Percentiles rank a stretch among this genome's conserved stretches.
Evolutionary conservation across 2,329 filamentous ascomycete genomes (phyloP).

Genomic region (Aspergillus sergii): DNA sequence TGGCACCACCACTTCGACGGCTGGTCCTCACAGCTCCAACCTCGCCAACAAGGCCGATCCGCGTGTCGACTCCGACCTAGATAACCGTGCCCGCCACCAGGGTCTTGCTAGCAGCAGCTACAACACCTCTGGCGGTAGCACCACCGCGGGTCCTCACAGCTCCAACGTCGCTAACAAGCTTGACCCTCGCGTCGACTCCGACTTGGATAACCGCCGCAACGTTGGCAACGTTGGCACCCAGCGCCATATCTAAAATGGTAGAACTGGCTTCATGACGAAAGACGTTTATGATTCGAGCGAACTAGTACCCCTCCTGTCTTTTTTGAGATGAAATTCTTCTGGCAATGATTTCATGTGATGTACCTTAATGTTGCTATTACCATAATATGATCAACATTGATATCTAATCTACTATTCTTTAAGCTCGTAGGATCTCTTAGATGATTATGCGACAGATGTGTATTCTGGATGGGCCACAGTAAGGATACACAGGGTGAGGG

Average conservation of each 20-base stretch:
- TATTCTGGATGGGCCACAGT: background rate
- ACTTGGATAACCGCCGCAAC: constrained; percentile 29
- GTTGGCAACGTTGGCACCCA: constrained; percentile 1
- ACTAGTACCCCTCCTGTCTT: background rate
- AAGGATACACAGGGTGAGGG: too few species aligned
- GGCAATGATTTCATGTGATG: background rate
- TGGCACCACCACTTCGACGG: constrained; percentile 23
- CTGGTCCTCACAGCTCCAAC: constrained; percentile 40
- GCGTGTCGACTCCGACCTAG: constrained; percentile 42
- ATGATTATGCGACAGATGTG: background rate
- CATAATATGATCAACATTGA: background rate
- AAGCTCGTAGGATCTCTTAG: background rate
- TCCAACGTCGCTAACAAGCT: constrained; percentile 53
- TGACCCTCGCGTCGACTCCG: constrained; percentile 59
- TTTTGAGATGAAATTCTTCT: background rate
- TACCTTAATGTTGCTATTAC: background rate
- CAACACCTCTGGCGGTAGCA: constrained; percentile 18
- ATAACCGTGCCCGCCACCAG: constrained; percentile 18
- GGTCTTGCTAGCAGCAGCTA: constrained; percentile 15
- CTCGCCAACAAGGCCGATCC: constrained; percentile 34
- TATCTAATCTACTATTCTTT: background rate
- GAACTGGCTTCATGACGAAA: background rate
- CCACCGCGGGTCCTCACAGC: constrained; percentile 45
- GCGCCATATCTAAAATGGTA: background rate
- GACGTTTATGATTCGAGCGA: background rate